These are phyloP conservation scores for Dalbergia oliveri DNA, from an alignment of 306 rosid species.

Conservation along the genomic window DNA sequence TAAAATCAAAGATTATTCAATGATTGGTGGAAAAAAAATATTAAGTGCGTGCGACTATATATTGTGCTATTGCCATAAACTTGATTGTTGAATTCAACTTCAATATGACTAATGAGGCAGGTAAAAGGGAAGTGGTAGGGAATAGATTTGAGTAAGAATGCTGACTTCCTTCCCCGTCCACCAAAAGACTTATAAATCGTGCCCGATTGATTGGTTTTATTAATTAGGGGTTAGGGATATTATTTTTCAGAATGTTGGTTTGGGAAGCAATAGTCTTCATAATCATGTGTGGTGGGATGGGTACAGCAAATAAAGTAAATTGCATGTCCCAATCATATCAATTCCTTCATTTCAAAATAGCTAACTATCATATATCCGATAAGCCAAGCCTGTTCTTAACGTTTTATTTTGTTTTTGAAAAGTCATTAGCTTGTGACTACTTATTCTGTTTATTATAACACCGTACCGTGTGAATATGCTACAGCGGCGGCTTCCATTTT, in stretches of 20 bases:
- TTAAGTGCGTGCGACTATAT: not conserved
- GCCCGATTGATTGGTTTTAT: not conserved
- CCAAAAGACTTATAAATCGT: no score
- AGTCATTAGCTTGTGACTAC: no score
- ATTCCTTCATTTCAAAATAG: no score
- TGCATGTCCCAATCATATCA: slow-evolving; percentile 5
- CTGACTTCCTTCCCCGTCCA: not conserved
- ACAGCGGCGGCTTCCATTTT: not conserved
- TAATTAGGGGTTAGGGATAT: not conserved
- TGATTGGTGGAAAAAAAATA: not conserved
- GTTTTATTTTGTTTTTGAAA: no score
- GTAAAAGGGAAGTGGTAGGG: slow-evolving; percentile 5
- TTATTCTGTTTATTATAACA: no score
- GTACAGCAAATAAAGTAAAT: not conserved
- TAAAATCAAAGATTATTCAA: not conserved
- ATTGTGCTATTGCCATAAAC: not conserved
- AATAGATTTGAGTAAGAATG: not conserved
- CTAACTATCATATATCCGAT: no score
- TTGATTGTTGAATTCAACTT: not conserved
- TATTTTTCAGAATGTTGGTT: not conserved
- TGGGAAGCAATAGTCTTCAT: not conserved
- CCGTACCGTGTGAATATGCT: no score
- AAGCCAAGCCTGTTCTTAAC: no score
- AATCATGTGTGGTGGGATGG: not conserved
- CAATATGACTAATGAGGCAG: not conserved